Conservation (phyloP, 2,329 filamentous ascomycete species). For the Talaromyces albobiverticillius region DNA sequence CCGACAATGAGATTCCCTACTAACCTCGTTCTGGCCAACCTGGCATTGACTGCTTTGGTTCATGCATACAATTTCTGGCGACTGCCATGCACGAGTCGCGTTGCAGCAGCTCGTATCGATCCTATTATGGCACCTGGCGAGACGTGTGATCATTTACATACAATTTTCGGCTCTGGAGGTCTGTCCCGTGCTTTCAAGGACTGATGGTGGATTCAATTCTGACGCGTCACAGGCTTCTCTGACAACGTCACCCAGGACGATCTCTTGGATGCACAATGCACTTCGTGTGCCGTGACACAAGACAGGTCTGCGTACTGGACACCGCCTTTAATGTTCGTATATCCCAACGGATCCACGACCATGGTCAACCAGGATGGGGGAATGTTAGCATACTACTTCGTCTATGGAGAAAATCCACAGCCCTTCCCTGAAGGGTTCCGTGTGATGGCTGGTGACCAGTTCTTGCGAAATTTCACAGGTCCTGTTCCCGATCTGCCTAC, state of each 20-base stretch:
- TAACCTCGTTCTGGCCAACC: neutral
- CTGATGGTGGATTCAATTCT: neutral
- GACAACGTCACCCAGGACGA: conserved; percentile 55
- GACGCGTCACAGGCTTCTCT: conserved; percentile 57
- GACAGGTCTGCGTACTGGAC: conserved; percentile 91
- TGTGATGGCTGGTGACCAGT: conserved; percentile 75
- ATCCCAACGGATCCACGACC: conserved; percentile 64
- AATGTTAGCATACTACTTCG: conserved; percentile 89
- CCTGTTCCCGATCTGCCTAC: conserved; percentile 67
- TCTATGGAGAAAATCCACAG: conserved; percentile 62
- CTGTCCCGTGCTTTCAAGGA: conserved; percentile 37
- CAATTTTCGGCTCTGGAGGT: conserved; percentile 74
- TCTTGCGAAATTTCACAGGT: conserved; percentile 66
- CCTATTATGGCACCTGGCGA: conserved; percentile 66
- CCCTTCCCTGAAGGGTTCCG: conserved; percentile 75
- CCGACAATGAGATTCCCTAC: neutral
- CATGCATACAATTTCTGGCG: conserved; percentile 65
- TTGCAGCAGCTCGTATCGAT: conserved; percentile 71
- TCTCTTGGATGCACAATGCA: conserved; percentile 65
- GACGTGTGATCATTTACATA: conserved; percentile 66
- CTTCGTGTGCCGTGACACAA: conserved; percentile 73
- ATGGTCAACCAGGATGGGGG: conserved; percentile 73
- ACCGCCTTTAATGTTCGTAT: conserved; percentile 73
- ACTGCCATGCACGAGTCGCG: conserved; percentile 73
- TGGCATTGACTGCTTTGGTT: neutral